phyloP scores from a whole-genome alignment of 768 basidiomycete genomes.

The Polyporus arcularius region DNA sequence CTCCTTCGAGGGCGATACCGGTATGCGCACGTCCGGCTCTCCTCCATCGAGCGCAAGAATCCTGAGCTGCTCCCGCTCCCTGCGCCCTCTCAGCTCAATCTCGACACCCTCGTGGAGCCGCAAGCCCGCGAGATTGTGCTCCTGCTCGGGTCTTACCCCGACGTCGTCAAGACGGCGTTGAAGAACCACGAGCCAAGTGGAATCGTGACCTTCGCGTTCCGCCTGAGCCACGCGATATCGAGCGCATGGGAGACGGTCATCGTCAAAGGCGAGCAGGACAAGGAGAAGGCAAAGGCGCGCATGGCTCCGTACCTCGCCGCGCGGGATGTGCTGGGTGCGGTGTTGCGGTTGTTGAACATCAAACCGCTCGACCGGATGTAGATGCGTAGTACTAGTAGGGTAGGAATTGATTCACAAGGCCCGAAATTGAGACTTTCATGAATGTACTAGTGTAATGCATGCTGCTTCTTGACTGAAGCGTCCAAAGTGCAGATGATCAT shows the following conservation, averaged over 20 bases:
- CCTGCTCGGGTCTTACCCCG: conserved; percentile 89
- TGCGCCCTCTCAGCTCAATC: conserved; percentile 64
- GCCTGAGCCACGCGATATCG: conserved; percentile 83
- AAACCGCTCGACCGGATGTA: conserved; percentile 94
- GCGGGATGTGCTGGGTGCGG: conserved; percentile 83
- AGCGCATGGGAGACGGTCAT: conserved; percentile 91
- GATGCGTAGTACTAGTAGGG: conserved; percentile 4
- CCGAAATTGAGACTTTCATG: background rate
- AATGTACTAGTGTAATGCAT: conserved; percentile 13
- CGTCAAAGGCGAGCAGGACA: conserved; percentile 80
- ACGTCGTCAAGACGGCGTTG: conserved; percentile 84
- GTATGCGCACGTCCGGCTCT: conserved; percentile 92
- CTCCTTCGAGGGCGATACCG: conserved; percentile 95
- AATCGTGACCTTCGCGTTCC: conserved; percentile 88
- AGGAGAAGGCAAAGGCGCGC: conserved; percentile 77
- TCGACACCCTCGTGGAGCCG: conserved; percentile 60
- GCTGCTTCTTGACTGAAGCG: background rate
- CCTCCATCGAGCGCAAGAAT: conserved; percentile 91
- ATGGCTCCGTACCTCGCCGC: conserved; percentile 90
- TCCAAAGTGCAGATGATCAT: too few species aligned
- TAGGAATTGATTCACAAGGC: background rate
- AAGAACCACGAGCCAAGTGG: conserved; percentile 87
- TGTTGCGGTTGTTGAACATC: conserved; percentile 87
- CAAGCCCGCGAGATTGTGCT: conserved; percentile 85
- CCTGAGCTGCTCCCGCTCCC: conserved; percentile 83